phyloP scores from a whole-genome alignment of 257 asterid species.

The Misopates orontium region DNA sequence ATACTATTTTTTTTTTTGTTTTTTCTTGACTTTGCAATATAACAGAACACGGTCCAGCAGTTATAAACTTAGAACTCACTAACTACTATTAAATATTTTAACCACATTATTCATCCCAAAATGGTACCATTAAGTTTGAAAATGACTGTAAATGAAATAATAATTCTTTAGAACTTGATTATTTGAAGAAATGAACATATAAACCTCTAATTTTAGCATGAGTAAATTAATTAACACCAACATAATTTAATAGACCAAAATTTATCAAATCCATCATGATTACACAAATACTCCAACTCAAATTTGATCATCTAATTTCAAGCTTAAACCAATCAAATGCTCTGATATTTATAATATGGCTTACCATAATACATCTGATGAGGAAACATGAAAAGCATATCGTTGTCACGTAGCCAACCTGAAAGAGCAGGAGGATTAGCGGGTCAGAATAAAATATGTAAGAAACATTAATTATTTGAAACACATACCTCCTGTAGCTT shows the following conservation, averaged over 20 bases:
- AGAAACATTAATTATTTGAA: slow-evolving; percentile 9
- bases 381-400: slow-evolving; percentile 92
- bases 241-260: not conserved
- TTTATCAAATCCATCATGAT: not conserved
- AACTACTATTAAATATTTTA: too few species aligned
- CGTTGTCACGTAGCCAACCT: slow-evolving; percentile 99
- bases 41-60: too few species aligned
- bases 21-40: too few species aligned
- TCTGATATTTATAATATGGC: slow-evolving; percentile 31
- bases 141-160: not conserved
- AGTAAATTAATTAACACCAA: not conserved
- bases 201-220: not conserved
- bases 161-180: not conserved
- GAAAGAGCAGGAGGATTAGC: slow-evolving; percentile 25
- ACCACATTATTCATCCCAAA: too few species aligned
- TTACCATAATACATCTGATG: slow-evolving; percentile 88
- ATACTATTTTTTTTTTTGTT: too few species aligned
- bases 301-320: slow-evolving; percentile 12
- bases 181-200: not conserved
- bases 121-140: too few species aligned
- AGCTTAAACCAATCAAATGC: not conserved
- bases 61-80: too few species aligned
- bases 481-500: slow-evolving; percentile 86
- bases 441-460: slow-evolving; percentile 8
- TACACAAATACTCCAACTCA: not conserved